Evolutionary conservation across 331 rosid species (phyloP), one percentile per base, ranked within the genome.

Genomic region (Rhamnella rubrinervis): DNA sequence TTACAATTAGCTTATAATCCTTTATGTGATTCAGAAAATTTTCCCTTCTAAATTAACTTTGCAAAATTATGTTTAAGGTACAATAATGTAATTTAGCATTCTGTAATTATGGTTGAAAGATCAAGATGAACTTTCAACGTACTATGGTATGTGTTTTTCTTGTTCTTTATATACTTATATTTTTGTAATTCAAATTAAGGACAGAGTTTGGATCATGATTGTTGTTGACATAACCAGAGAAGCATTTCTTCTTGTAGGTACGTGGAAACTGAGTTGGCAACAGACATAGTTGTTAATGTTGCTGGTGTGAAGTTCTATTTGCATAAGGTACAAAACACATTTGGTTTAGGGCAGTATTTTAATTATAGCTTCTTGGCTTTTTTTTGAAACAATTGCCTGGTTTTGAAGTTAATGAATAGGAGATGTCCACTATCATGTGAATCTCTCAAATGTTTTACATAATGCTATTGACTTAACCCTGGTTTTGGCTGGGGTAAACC

Each of bases 251-350:
- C 49, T 59, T 83, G 38, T 83, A 93, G 96, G 82, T 90, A 88
- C 41, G 89, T 90, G 61, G 85, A 87, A 47, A 87, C 86, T 37
- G 97, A 90, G 75, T 75, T 93, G 77, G 85, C 89, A 64, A 75
- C 97, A 18, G 97, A 93, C 76, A 67, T 90, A 23, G 89, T 58
- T 60, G 73, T 90, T 66, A 87, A 85, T 57, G 86, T 90, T 55
- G 92, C 92, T 63, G 88, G 86, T 23, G 91, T 87, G 46, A 90
- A 85, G 74, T 90, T 93, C 82, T 87, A 85, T 82, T 85, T 93
- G 61, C 98, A 90, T n/a, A 93, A 93, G 98, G 98, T 93, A 85
- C 74, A 78, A 63, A 70, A 66, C 70, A 77, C 63, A 63, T 70
- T 60, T 67, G 63, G 57, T 59, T 40, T 69, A 75, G 19, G 66